phyloP scores from a whole-genome alignment of 331 rosid genomes.

The Quercus lobata region DNA sequence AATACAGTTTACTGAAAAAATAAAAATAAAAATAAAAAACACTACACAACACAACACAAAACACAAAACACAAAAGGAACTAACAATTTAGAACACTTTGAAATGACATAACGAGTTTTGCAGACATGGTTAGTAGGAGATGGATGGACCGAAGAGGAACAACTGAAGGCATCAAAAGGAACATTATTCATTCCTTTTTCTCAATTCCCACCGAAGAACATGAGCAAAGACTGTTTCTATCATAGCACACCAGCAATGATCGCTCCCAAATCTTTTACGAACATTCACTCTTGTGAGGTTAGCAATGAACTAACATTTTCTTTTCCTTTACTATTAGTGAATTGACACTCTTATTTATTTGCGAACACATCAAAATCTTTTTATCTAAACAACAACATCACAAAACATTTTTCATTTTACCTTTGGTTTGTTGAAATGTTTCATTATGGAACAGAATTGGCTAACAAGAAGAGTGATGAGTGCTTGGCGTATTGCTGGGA shows the following conservation, averaged over 20 bases:
- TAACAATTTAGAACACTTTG: background rate
- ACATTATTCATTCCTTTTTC: slow-evolving; percentile 76
- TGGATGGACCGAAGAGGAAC: slow-evolving; percentile 49
- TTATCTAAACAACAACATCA: too few relatives aligned
- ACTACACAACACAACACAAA: too few relatives aligned
- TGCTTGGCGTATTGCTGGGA: slow-evolving; percentile 37
- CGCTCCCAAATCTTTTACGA: slow-evolving; percentile 47
- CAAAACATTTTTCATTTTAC: too few relatives aligned
- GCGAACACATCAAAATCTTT: too few relatives aligned
- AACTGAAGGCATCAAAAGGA: slow-evolving; percentile 58
- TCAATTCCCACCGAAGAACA: slow-evolving; percentile 56
- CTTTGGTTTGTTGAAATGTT: too few relatives aligned
- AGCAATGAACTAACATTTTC: background rate
- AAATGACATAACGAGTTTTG: background rate
- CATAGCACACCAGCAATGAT: slow-evolving; percentile 66
- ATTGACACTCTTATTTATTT: too few relatives aligned
- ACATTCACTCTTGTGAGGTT: slow-evolving; percentile 83
- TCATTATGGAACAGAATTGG: slow-evolving; percentile 32
- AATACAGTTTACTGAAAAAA: too few relatives aligned
- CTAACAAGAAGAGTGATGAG: slow-evolving; percentile 49
- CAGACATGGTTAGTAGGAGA: slow-evolving; percentile 84
- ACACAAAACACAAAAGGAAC: too few relatives aligned
- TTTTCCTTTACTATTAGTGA: too few relatives aligned
- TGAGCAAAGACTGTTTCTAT: slow-evolving; percentile 68
- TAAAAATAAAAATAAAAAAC: too few relatives aligned